Base-by-base conservation (phyloP, 495 filamentous ascomycete species). In the Xylaria castorea region DNA sequence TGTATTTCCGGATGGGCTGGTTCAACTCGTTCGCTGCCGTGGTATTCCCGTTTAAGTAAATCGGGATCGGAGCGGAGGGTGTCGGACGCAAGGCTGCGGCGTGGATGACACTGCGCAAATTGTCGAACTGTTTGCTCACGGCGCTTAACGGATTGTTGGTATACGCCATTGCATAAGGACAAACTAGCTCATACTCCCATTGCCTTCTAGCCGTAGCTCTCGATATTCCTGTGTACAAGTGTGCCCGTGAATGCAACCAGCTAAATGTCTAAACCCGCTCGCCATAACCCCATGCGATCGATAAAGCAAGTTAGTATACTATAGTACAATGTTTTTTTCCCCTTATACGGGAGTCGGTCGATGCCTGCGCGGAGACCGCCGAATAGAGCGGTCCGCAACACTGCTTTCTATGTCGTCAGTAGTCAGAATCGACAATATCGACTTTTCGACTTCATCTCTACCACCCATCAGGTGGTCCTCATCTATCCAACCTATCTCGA, bases 401-500 rank as follows among this genome's bases (percentile, higher is more conserved):
- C n/a, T 25, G 2, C 61, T 22, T 25, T 73, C 65, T 18, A 9
- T 74, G 14, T 79, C 65, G 34, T 71, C 73, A 27, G 51, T 61
- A 40, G 65, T 50, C 42, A 81, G 25, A 22, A 79, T 73, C 68
- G 77, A 80, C 27, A 82, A 66, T 61, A 76, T 77, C 70, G 77
- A 78, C 60, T 75, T 79, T 66, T 79, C 78, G 1, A 73, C 38
- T 14, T 79, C 75, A 18, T 76, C 75, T 64, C 76, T 61, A 6
- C 74, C 79, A 5, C 75, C 84, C 76, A 83, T 75, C 62, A 87
- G 40, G 75, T 87, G 82, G n/a, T 80, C 77, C 74, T 83, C 80
- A 3, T 76, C 79, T 14, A 87, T 70, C 84, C 84, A 87, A 20
- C 83, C 85, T 5, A 80, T 75, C 73, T 86, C 84, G 12, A 82